Conservation (phyloP, 805 yeast genomes). For the Saturnispora halmiae region DNA sequence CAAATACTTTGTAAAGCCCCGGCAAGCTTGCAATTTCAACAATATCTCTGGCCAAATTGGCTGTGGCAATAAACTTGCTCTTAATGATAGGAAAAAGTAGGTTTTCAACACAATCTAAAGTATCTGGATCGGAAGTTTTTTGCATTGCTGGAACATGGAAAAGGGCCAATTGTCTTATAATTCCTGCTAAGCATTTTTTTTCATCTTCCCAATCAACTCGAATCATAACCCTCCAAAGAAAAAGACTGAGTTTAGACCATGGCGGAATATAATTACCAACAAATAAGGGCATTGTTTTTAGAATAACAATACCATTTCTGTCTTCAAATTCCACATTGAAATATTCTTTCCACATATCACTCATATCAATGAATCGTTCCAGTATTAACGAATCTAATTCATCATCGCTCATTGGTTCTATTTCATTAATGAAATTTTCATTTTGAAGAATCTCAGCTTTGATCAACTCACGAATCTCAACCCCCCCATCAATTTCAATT, state of each 20-base stretch:
- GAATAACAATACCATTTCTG: constrained; percentile 27
- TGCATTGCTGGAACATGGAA: constrained; percentile 39
- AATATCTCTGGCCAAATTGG: constrained; percentile 40
- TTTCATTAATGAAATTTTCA: constrained; percentile 10
- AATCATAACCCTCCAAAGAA: constrained; percentile 53
- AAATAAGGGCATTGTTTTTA: constrained; percentile 59
- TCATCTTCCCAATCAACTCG: constrained; percentile 62
- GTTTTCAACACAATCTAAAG: constrained; percentile 37
- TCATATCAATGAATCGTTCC: constrained; percentile 35
- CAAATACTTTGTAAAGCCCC: constrained; percentile 84
- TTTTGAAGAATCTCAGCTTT: constrained; percentile 27
- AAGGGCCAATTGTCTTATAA: constrained; percentile 59
- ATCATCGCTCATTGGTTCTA: background rate
- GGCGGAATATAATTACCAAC: constrained; percentile 56
- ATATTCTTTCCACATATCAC: constrained; percentile 75
- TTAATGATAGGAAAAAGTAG: constrained; percentile 58
- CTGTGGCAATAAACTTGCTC: constrained; percentile 56
- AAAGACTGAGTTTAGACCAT: constrained; percentile 52
- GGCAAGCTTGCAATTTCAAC: constrained; percentile 88
- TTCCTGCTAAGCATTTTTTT: constrained; percentile 52
- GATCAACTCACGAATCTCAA: constrained; percentile 33
- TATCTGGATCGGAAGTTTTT: constrained; percentile 14
- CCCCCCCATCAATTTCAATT: constrained; percentile 29
- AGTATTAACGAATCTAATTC: constrained; percentile 12
- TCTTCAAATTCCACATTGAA: constrained; percentile 44